Percentiles rank a stretch among this genome's conserved stretches.
These are phyloP conservation scores for Phanerochaete carnosa DNA, from an alignment of 768 basidiomycete species.

Conservation along the genomic window DNA sequence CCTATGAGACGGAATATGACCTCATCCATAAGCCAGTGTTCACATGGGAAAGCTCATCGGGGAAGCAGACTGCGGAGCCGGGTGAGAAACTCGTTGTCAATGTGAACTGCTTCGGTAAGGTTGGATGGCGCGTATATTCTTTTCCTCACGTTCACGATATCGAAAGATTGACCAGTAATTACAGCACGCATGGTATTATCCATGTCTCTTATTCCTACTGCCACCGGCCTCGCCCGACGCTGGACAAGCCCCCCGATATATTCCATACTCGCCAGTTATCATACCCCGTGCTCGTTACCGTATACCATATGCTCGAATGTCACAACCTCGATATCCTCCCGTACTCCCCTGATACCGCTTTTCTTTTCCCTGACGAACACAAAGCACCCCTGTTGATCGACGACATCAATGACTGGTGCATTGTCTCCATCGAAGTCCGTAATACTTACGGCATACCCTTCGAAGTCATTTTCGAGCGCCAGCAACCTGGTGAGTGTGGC, in stretches of 20 bases:
- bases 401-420: slow-evolving; percentile 70
- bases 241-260: slow-evolving; percentile 36
- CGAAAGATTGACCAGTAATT: background rate
- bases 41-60: slow-evolving; percentile 52
- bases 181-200: slow-evolving; percentile 73
- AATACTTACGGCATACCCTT: slow-evolving; percentile 93
- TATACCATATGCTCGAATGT: slow-evolving; percentile 93
- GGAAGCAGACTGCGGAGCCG: slow-evolving; percentile 56
- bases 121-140: slow-evolving; percentile 71
- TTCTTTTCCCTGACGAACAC: slow-evolving; percentile 12
- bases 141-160: background rate
- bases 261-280: slow-evolving; percentile 88
- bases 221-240: slow-evolving; percentile 37
- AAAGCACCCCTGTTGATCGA: slow-evolving; percentile 35
- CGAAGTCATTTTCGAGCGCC: slow-evolving; percentile 74
- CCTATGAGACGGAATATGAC: slow-evolving; percentile 87
- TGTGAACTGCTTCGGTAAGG: slow-evolving; percentile 82
- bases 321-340: slow-evolving; percentile 79
- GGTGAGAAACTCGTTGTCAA: slow-evolving; percentile 68
- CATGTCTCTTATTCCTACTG: slow-evolving; percentile 82
- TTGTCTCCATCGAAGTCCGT: slow-evolving; percentile 86
- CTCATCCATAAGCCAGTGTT: slow-evolving; percentile 78
- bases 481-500: slow-evolving; percentile 50
- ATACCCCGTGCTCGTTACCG: slow-evolving; percentile 89
- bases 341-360: slow-evolving; percentile 37